These are phyloP conservation scores for Chaetomium sp. DNA, from an alignment of 2,329 filamentous ascomycete species.

Conservation along the genomic window DNA sequence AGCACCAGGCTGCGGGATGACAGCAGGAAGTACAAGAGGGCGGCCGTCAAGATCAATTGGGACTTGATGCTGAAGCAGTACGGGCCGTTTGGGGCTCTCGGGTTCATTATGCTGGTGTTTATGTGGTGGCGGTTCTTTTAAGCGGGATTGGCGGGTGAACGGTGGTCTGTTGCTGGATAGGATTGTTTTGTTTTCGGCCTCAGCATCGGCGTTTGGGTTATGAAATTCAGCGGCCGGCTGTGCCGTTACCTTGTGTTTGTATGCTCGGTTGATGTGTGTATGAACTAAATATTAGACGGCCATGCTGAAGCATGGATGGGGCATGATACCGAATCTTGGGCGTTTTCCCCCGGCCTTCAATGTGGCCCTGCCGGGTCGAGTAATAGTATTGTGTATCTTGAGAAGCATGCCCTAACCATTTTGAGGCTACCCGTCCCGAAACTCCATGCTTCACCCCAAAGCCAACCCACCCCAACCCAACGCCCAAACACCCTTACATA, in stretches of 20 bases:
- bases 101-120: constrained; percentile 80
- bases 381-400: not conserved
- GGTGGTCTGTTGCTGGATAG: not conserved
- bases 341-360: not conserved
- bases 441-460: constrained; percentile 19
- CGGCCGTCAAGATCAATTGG: constrained; percentile 97
- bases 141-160: constrained; percentile 27
- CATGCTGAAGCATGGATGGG: not conserved
- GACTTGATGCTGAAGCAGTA: constrained; percentile 96
- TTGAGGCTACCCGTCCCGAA: not conserved
- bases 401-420: not conserved
- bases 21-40: constrained; percentile 89
- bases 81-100: constrained; percentile 82
- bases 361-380: not conserved
- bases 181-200: constrained; percentile 11
- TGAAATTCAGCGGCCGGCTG: constrained; percentile 14
- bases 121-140: constrained; percentile 93
- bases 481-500: constrained; percentile 31
- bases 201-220: constrained; percentile 26
- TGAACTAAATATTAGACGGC: constrained; percentile 15
- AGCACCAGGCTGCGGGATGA: constrained; percentile 86
- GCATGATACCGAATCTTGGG: not conserved
- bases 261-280: constrained; percentile 6
- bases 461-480: not conserved
- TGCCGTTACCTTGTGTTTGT: constrained; percentile 13